Evolutionary conservation across 2,329 filamentous ascomycete species (phyloP).

Genomic region (Annulohypoxylon truncatum): DNA sequence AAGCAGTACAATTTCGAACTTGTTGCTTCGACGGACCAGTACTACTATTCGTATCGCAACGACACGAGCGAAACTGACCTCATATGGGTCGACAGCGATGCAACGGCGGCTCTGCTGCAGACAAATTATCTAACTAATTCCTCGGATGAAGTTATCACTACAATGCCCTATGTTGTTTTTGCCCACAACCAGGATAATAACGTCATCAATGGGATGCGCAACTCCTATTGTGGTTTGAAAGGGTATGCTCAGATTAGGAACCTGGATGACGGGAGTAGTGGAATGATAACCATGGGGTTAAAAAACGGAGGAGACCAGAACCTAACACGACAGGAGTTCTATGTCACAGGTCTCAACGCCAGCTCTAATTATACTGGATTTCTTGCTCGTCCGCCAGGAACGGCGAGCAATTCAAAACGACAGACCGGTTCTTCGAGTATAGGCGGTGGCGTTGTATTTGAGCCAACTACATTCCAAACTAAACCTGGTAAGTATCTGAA

Average conservation of each 20-base stretch:
- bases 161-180: constrained; percentile 81
- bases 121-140: constrained; percentile 77
- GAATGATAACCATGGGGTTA: constrained; percentile 69
- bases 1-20: constrained; percentile 79
- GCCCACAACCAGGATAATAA: constrained; percentile 71
- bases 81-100: constrained; percentile 87
- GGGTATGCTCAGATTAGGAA: constrained; percentile 72
- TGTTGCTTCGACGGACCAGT: constrained; percentile 82
- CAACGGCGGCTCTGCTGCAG: constrained; percentile 79
- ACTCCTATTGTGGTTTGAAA: constrained; percentile 85
- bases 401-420: constrained; percentile 58
- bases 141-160: constrained; percentile 63
- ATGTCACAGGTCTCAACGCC: constrained; percentile 78
- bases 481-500: constrained; percentile 71
- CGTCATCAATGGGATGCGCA: constrained; percentile 74
- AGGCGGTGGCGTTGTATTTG: constrained; percentile 82
- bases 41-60: constrained; percentile 75
- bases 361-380: constrained; percentile 79
- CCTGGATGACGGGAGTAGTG: constrained; percentile 63
- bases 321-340: constrained; percentile 88
- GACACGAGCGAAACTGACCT: constrained; percentile 66
- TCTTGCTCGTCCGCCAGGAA: constrained; percentile 67
- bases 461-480: constrained; percentile 78
- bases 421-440: constrained; percentile 64
- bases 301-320: constrained; percentile 74